Base-by-base conservation (phyloP, 192 early-diverging fungal genomes). In the Umbelopsis ramanniana region DNA sequence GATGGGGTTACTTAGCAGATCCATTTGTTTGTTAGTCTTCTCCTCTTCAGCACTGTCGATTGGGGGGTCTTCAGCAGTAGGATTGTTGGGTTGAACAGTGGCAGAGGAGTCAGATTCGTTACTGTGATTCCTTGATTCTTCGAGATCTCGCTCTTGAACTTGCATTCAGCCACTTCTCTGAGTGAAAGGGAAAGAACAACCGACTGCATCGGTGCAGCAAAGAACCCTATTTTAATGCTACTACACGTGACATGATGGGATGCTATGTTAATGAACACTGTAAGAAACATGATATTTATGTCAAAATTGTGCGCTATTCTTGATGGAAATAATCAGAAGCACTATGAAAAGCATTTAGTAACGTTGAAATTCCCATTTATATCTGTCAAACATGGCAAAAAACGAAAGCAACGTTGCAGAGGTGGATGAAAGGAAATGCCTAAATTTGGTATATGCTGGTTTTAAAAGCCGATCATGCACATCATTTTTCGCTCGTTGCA, bases 81-180 rank as follows among this genome's bases (percentile, higher is more conserved):
- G 37, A n/a, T 63, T 14, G 17, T 37, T 19, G 26, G 57, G 7
- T 8, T 63, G 14, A 19, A 17, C 12, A 19, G 29, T 37, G 15
- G 29, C 24, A 17, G 57, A 63, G 6, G 33, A 50, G 14, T 50
- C 48, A 50, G n/a, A 35, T 63, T 29, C 5, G 33, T 38, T 14
- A 29, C 29, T 17, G 17, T 29, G 33, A 8, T 29, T 29, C 17
- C 24, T 33, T 37, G 57, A 29, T 63, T 33, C 55, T 60, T 63
- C 57, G 57, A 63, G 57, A 63, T 63, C 57, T 37, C 15, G 6
- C n/a, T 37, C 57, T 37, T 29, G 57, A 35, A n/a, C 11, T 63
- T 22, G 7, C 57, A 63, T 63, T 63, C 57, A 63, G 57, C 57
- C 15, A 29, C 8, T 12, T 7, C 6, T 12, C 40, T 43, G 40